A percentile compares a stretch with the other conserved stretches of the same genome.
Conservation (phyloP, 164 flowering plant genomes). For the Paratinospora sagittata region DNA sequence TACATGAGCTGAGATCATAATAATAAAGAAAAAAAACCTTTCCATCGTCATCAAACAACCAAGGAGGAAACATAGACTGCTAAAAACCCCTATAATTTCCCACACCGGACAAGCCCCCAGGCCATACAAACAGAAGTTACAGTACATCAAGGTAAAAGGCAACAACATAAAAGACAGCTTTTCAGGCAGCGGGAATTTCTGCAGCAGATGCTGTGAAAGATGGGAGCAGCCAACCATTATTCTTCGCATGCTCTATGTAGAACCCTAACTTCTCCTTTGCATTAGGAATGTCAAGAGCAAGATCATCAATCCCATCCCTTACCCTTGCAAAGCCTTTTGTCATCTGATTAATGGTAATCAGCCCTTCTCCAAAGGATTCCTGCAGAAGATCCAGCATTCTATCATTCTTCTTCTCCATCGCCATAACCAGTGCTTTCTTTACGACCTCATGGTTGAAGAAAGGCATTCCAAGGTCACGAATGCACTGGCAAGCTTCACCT, state of each 20-base stretch:
- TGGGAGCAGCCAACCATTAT: conserved; percentile 66
- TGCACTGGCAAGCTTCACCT: conserved; percentile 85
- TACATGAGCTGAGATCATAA: conserved; percentile 14
- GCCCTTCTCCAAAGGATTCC: conserved; percentile 77
- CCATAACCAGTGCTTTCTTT: conserved; percentile 93
- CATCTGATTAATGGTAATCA: conserved; percentile 90
- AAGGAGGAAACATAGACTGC: neutral
- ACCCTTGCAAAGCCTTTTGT: conserved; percentile 80
- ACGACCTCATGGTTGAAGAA: conserved; percentile 98
- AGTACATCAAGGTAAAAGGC: conserved; percentile 10
- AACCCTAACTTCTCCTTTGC: conserved; percentile 65
- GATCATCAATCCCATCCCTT: conserved; percentile 75
- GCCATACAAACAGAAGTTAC: conserved; percentile 13
- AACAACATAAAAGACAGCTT: conserved; percentile 22
- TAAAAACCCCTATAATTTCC: neutral
- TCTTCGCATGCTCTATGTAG: conserved; percentile 60
- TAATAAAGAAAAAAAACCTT: neutral
- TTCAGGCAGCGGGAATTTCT: conserved; percentile 20
- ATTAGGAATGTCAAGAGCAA: conserved; percentile 94
- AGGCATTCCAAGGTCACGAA: conserved; percentile 92
- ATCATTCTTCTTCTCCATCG: conserved; percentile 97
- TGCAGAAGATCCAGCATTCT: conserved; percentile 77
- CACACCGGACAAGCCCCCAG: conserved; percentile 9
- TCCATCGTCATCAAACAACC: neutral
- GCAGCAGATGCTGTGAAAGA: conserved; percentile 32